A percentile compares a stretch with the other conserved stretches of the same genome.
Evolutionary conservation across 345 rosid species (phyloP).

Genomic region (Euphorbia tirucalli): DNA sequence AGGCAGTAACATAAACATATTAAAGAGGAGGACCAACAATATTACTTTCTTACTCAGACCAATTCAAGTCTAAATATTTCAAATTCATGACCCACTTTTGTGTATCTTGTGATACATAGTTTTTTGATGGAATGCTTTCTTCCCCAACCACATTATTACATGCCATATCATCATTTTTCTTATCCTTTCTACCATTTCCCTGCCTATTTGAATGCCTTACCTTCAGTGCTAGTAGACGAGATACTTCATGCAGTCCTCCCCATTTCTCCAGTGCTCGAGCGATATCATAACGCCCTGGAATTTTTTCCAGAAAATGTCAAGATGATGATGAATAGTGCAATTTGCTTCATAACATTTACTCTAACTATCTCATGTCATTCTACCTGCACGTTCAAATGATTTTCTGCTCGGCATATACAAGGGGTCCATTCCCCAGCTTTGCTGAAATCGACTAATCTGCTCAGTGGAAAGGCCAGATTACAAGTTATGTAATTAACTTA

Average conservation of each 20-base stretch:
- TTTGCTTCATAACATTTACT: background rate
- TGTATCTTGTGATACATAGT: conserved; percentile 66
- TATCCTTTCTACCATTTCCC: conserved; percentile 40
- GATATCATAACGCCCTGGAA: conserved; percentile 84
- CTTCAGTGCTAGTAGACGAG: conserved; percentile 72
- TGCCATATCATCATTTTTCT: conserved; percentile 31
- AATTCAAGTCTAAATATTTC: too few relatives aligned
- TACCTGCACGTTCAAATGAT: conserved; percentile 96
- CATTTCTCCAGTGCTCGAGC: conserved; percentile 96
- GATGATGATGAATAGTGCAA: background rate
- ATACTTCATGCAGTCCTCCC: conserved; percentile 89
- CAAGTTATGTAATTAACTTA: background rate
- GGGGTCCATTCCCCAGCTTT: conserved; percentile 96
- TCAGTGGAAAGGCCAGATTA: background rate
- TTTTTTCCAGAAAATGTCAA: background rate
- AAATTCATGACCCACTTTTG: conserved; percentile 36
- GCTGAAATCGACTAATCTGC: conserved; percentile 72
- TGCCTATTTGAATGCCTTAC: conserved; percentile 71
- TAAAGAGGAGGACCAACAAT: too few relatives aligned
- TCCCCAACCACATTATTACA: conserved; percentile 30
- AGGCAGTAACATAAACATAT: too few relatives aligned
- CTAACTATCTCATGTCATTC: background rate
- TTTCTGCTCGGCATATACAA: conserved; percentile 95
- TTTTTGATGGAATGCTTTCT: conserved; percentile 33
- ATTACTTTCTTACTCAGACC: too few relatives aligned